Evolutionary conservation across 495 filamentous ascomycete genomes (phyloP).

Genomic region (Xylaria flabelliformis): DNA sequence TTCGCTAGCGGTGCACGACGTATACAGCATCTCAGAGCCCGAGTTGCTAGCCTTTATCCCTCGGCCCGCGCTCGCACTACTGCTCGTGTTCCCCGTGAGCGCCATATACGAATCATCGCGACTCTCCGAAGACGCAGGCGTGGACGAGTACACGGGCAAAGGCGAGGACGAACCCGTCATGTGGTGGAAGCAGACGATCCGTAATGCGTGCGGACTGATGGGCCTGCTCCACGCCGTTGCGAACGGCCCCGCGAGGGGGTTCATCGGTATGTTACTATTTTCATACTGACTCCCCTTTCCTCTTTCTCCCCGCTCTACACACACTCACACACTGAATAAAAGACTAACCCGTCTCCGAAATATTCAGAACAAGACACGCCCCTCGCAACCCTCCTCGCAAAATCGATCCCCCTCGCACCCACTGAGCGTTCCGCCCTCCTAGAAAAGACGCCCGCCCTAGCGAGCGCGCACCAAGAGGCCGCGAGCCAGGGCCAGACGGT

Average conservation of each 20-base stretch:
- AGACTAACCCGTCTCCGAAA: neutral
- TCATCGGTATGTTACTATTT: slow-evolving; percentile 44
- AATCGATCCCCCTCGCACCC: slow-evolving; percentile 59
- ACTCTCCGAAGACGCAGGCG: slow-evolving; percentile 65
- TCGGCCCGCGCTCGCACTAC: slow-evolving; percentile 79
- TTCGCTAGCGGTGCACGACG: slow-evolving; percentile 75
- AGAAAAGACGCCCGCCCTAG: slow-evolving; percentile 73
- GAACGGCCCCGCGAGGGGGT: slow-evolving; percentile 50
- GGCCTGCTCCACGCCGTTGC: slow-evolving; percentile 78
- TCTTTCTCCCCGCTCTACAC: neutral
- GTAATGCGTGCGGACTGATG: slow-evolving; percentile 85
- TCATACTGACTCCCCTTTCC: neutral
- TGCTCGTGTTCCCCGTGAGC: slow-evolving; percentile 86
- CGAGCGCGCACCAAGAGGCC: slow-evolving; percentile 72
- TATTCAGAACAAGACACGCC: slow-evolving; percentile 48
- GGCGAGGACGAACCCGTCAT: slow-evolving; percentile 59
- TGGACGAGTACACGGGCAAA: slow-evolving; percentile 42
- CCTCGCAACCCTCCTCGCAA: slow-evolving; percentile 49
- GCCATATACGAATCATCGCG: slow-evolving; percentile 71
- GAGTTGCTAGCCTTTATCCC: slow-evolving; percentile 81
- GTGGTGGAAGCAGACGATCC: slow-evolving; percentile 93
- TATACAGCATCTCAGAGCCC: slow-evolving; percentile 80
- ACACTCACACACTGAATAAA: neutral
- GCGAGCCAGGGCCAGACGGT: slow-evolving; percentile 74
- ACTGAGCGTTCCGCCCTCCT: slow-evolving; percentile 70